These are phyloP conservation scores for Solanum etuberosum DNA, from an alignment of 257 asterid species.

Conservation along the genomic window DNA sequence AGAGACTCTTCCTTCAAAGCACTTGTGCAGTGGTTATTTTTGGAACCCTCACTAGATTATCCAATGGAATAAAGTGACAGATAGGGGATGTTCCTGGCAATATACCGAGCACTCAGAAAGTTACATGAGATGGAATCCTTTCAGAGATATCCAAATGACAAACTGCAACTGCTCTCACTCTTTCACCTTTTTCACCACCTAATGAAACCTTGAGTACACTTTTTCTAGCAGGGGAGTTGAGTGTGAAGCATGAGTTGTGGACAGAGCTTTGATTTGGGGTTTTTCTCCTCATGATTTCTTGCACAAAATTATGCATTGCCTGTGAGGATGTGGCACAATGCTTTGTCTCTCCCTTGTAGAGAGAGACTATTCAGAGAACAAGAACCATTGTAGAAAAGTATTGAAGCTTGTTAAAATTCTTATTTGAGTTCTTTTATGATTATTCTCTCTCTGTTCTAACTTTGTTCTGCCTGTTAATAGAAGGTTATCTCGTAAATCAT, in stretches of 20 bases:
- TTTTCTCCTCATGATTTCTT: conserved; percentile 9
- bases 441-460: neutral
- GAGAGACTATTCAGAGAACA: conserved; percentile 48
- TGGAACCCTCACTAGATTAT: conserved; percentile 45
- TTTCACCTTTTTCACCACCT: conserved; percentile 32
- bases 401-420: neutral
- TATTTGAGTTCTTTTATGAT: neutral
- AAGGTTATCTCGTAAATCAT: neutral
- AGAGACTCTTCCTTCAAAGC: neutral
- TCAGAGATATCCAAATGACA: conserved; percentile 79
- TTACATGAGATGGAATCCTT: conserved; percentile 44
- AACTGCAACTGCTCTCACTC: conserved; percentile 55
- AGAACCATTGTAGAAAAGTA: neutral
- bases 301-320: neutral
- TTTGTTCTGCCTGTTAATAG: neutral
- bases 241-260: conserved; percentile 33
- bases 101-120: conserved; percentile 44
- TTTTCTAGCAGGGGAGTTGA: conserved; percentile 1
- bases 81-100: conserved; percentile 47
- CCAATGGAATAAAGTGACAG: conserved; percentile 78
- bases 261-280: conserved; percentile 12
- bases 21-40: neutral
- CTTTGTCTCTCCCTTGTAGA: conserved; percentile 65
- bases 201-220: conserved; percentile 21
- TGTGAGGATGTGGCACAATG: conserved; percentile 53